Base-by-base conservation (phyloP, 179 eudicot species). In the Camellia oleifera region DNA sequence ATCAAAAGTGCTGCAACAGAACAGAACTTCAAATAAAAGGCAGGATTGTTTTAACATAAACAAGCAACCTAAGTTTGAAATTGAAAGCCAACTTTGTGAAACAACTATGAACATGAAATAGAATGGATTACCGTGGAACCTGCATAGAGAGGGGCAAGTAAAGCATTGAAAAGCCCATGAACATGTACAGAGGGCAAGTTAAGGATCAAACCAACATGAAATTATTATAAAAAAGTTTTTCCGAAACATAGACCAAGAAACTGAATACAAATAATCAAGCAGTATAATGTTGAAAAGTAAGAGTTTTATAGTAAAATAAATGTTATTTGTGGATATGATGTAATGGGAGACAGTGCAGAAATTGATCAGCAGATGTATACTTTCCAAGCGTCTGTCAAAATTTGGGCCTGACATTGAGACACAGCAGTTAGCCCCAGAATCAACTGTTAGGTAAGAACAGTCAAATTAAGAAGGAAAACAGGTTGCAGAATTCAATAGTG, bases 131-230 rank as follows among this genome's bases (percentile, higher is more conserved):
- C 99, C 75, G 87, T 81, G 74, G 99, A 88, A 63, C 99, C 99
- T 6, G 97, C 98, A 78, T 91, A 94, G n/a, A 96, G 88, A 42
- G 99, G 99, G 82, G 99, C 97, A 44, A 96, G 87, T 75, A 96
- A 83, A 67, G 97, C 98, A 88, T 96, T 96, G 88, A 96, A 96
- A 77, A 96, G 89, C 48, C 99, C 99, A 84, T 96, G 99, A 81
- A 96, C 99, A 86, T 96, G 97, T 96, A 87, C 67, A 54, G 58
- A 63, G 64, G 46, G 80, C 68, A 60, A 78, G 92, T 94, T 89
- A 96, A 96, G 97, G 93, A 88, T 71, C 71, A 81, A 65, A 13
- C 20, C 1, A 80, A 15, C 23, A 73, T 0, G 74, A 67, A 81
- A 42, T 9, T 26, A 20, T 68, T 10, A 57, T 18, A 15, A 4